A percentile compares a stretch with the other conserved stretches of the same genome.
These are phyloP conservation scores for Lactarius tabidus DNA, from an alignment of 768 basidiomycete species.

Conservation along the genomic window DNA sequence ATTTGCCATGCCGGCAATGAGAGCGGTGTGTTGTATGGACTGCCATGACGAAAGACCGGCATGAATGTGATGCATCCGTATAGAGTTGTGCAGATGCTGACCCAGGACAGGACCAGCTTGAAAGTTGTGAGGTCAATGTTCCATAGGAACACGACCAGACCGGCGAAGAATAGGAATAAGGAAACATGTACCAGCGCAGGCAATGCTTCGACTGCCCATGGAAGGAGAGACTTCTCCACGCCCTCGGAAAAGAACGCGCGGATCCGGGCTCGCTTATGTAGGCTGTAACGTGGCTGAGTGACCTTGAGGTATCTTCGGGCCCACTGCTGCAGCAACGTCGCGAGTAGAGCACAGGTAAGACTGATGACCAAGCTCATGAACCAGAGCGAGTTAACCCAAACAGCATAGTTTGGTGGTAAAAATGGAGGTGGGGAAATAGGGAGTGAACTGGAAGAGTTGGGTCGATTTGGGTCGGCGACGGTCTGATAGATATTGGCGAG, in stretches of 20 bases:
- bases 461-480: background rate
- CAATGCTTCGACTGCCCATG: background rate
- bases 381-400: background rate
- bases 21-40: background rate
- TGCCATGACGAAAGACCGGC: background rate
- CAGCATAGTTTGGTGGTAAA: background rate
- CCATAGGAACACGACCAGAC: background rate
- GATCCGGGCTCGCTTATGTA: background rate
- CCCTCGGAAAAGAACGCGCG: background rate
- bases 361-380: background rate
- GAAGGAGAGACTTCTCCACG: background rate
- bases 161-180: background rate
- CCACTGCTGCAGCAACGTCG: background rate
- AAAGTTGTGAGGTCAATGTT: background rate
- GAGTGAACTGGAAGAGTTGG: background rate
- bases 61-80: background rate
- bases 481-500: background rate
- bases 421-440: background rate
- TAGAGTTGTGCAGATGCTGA: background rate
- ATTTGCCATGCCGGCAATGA: background rate
- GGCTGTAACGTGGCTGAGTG: background rate
- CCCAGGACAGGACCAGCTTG: background rate
- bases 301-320: background rate
- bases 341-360: background rate
- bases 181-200: background rate